These are phyloP conservation scores for Diplodia intermedia DNA, from an alignment of 2,329 filamentous ascomycete genomes.

Conservation along the genomic window DNA sequence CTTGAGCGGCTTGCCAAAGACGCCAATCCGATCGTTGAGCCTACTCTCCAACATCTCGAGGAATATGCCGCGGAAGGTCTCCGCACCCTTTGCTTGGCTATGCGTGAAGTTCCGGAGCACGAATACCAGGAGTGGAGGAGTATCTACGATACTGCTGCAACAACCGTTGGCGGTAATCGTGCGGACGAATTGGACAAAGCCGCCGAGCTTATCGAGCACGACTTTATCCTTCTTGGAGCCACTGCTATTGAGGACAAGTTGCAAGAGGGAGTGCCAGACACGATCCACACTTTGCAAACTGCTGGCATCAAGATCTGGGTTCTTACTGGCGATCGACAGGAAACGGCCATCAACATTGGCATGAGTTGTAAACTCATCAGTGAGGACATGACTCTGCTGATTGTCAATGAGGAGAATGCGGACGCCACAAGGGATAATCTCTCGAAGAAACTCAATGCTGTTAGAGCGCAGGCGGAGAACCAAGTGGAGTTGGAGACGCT, in stretches of 20 bases:
- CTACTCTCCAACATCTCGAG: slow-evolving; percentile 93
- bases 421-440: slow-evolving; percentile 84
- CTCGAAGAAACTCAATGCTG: slow-evolving; percentile 90
- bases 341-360: slow-evolving; percentile 99
- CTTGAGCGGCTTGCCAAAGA: slow-evolving; percentile 84
- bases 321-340: slow-evolving; percentile 93
- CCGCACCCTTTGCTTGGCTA: slow-evolving; percentile 90
- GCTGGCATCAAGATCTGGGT: slow-evolving; percentile 99
- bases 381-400: slow-evolving; percentile 97
- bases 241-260: slow-evolving; percentile 97
- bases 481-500: slow-evolving; percentile 83
- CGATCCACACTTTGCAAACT: slow-evolving; percentile 94
- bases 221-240: slow-evolving; percentile 88
- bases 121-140: slow-evolving; percentile 88
- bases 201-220: slow-evolving; percentile 91
- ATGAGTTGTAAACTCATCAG: slow-evolving; percentile 99
- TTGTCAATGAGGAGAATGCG: slow-evolving; percentile 89
- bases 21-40: slow-evolving; percentile 81
- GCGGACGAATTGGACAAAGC: slow-evolving; percentile 97
- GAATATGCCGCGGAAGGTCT: slow-evolving; percentile 97
- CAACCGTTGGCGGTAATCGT: slow-evolving; percentile 89
- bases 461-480: slow-evolving; percentile 79
- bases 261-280: slow-evolving; percentile 97
- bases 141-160: slow-evolving; percentile 85
- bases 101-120: slow-evolving; percentile 88